Evolutionary conservation across 129 eudicot genomes (phyloP).

Genomic region (Arctium lappa): DNA sequence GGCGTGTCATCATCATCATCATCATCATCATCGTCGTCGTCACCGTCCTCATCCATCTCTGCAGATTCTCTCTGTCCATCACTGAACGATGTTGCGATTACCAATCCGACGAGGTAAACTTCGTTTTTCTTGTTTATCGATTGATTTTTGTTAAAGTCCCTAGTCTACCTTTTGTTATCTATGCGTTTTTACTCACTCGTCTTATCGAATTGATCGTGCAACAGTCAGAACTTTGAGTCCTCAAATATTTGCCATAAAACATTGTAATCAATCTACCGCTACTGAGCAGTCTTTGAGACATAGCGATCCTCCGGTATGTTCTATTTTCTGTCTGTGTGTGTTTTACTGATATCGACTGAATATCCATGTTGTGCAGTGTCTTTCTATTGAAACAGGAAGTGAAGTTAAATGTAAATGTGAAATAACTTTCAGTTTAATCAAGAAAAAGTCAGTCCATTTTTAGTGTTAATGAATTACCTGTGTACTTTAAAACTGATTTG

Average conservation of each 20-base stretch:
- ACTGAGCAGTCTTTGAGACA: conserved; percentile 34
- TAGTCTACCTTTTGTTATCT: neutral
- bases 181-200: neutral
- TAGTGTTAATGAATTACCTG: neutral
- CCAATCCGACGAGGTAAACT: conserved; percentile 29
- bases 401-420: neutral
- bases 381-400: neutral
- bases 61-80: conserved; percentile 7
- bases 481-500: neutral
- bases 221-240: conserved; percentile 21
- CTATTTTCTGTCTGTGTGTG: neutral
- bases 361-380: neutral
- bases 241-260: conserved; percentile 22
- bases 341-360: neutral
- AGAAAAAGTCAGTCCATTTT: neutral
- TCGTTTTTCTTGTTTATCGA: neutral
- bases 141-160: neutral
- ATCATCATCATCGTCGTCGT: neutral
- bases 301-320: conserved; percentile 53
- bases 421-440: neutral
- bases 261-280: conserved; percentile 9
- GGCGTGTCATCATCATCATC: neutral
- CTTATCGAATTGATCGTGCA: neutral
- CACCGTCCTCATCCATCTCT: conserved; percentile 5
- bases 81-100: conserved; percentile 15